Base-by-base conservation (phyloP, 2,329 filamentous ascomycete species). In the Reticulascus tulasneorum region DNA sequence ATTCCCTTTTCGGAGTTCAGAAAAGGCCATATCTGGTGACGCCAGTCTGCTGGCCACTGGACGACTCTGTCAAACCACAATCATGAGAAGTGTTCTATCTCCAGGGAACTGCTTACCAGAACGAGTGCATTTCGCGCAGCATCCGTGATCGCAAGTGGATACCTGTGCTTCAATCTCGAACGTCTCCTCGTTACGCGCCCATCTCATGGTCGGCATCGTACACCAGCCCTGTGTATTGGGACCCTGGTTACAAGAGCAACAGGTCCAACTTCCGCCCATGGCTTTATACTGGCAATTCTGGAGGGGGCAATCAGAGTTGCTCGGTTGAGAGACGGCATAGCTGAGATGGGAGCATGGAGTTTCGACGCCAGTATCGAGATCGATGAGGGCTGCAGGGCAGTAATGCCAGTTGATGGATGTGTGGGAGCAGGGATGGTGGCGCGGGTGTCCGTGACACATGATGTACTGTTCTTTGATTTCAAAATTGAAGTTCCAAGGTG, bases 401-500 rank as follows among this genome's bases (percentile, higher is more conserved):
- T 75, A 75, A 48, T 72, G 62, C 70, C 71, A 77, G 42, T 66
- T 67, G 45, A 75, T 63, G 29, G 72, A 75, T n/a, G 67, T 70
- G 52, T 77, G 73, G 17, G 64, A 62, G 50, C 73, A 77, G 11
- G 67, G 59, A 46, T 77, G 73, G 44, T 60, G 59, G 33, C 70
- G 66, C 37, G 73, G 73, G 44, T 74, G 71, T 33, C 70, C 72
- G 60, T 72, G 64, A 47, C 73, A 77, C 73, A 77, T 77, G 17
- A 50, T 58, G 51, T 26, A 35, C 13, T 45, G 17, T n/a, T n/a
- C n/a, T n/a, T n/a, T n/a, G n/a, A n/a, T n/a, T n/a, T n/a, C n/a
- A n/a, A n/a, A n/a, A n/a, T n/a, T n/a, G n/a, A n/a, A n/a, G n/a
- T n/a, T n/a, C n/a, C n/a, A n/a, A n/a, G n/a, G n/a, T n/a, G n/a